Conservation (phyloP, 1,284 basidiomycete genomes). For the Waitea zeae region DNA sequence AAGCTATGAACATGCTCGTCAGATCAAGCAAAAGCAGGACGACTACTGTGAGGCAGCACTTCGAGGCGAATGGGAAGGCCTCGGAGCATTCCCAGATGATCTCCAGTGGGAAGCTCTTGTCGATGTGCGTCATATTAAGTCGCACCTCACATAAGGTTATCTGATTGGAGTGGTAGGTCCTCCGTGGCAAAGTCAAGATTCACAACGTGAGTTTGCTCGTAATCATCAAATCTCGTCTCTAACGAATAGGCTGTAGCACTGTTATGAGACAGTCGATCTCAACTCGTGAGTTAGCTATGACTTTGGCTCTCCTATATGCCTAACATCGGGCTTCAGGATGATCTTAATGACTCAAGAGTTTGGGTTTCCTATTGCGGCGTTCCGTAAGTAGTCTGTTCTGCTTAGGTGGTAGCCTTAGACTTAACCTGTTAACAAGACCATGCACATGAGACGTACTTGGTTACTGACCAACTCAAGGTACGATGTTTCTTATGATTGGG, state of each 20-base stretch:
- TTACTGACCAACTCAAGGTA: conserved; percentile 30
- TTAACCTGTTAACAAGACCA: too few species aligned
- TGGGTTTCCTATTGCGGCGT: too few species aligned
- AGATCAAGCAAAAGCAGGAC: conserved; percentile 56
- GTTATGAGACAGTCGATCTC: conserved; percentile 69
- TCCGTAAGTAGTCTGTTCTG: too few species aligned
- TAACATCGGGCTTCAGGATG: too few species aligned
- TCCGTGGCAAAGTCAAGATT: conserved; percentile 52
- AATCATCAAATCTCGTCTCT: too few species aligned
- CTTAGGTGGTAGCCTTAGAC: too few species aligned
- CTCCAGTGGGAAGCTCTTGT: conserved; percentile 67
- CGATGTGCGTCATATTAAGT: conserved; percentile 63
- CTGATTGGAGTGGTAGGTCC: too few species aligned
- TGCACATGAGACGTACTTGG: conserved; percentile 33
- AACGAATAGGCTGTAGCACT: conserved; percentile 46
- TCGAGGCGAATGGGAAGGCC: conserved; percentile 35
- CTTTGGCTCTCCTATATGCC: too few species aligned
- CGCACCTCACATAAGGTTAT: too few species aligned
- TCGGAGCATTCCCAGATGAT: conserved; percentile 54
- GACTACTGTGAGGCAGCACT: conserved; percentile 36
- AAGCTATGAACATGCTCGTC: conserved; percentile 44
- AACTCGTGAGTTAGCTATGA: too few species aligned
- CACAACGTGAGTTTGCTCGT: too few species aligned
- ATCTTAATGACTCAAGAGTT: too few species aligned
- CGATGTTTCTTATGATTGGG: conserved; percentile 4